These are phyloP conservation scores for Blastobotrys attinorum DNA, from an alignment of 805 yeast species.

Conservation along the genomic window DNA sequence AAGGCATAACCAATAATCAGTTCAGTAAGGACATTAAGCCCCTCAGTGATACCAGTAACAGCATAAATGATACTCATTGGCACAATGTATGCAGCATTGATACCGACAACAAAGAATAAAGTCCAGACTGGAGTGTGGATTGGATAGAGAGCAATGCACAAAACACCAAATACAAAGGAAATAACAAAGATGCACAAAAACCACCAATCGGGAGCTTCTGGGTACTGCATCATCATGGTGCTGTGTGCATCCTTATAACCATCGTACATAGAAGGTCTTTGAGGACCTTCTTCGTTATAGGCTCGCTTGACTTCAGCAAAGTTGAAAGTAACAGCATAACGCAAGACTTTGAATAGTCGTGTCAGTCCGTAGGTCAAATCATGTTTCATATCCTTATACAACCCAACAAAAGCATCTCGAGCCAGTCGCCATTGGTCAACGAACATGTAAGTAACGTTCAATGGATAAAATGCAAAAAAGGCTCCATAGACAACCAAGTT, in stretches of 20 bases:
- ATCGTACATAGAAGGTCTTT: constrained; percentile 6
- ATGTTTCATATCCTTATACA: constrained; percentile 8
- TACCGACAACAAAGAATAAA: constrained; percentile 47
- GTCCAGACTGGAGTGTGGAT: constrained; percentile 55
- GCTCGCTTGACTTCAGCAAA: not conserved
- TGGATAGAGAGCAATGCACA: constrained; percentile 33
- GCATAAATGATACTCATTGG: constrained; percentile 57
- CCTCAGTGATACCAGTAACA: constrained; percentile 48
- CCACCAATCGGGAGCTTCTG: constrained; percentile 75
- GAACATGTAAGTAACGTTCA: constrained; percentile 38
- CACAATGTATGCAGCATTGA: constrained; percentile 48
- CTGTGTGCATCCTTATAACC: constrained; percentile 16
- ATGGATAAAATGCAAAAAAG: constrained; percentile 45
- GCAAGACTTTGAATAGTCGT: not conserved
- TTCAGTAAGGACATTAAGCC: constrained; percentile 57
- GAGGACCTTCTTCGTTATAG: not conserved
- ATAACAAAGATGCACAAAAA: constrained; percentile 41
- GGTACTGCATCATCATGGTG: constrained; percentile 42
- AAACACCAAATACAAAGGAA: constrained; percentile 37
- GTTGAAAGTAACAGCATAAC: not conserved
- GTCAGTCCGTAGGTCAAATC: not conserved
- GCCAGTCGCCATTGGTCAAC: constrained; percentile 8
- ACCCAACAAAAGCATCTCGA: not conserved
- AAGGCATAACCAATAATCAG: constrained; percentile 57
- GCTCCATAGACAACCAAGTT: constrained; percentile 47